phyloP scores from a whole-genome alignment of 257 asterid genomes.

The Nicotiana attenuata region DNA sequence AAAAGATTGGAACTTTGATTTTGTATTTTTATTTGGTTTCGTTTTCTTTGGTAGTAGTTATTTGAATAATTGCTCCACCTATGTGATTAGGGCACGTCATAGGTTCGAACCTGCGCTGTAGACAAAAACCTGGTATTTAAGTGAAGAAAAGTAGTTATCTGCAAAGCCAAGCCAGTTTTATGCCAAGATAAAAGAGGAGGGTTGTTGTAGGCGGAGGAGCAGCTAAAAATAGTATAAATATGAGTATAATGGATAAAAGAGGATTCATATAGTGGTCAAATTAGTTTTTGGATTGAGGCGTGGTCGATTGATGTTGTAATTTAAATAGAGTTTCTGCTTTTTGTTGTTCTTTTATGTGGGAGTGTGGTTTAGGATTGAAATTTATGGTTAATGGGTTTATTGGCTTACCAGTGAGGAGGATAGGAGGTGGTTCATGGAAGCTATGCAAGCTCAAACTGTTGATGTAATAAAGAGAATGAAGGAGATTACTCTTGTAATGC shows the following conservation, averaged over 20 bases:
- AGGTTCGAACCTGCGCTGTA: too few relatives aligned
- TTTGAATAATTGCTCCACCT: too few relatives aligned
- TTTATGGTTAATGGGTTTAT: background rate
- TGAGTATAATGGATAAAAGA: background rate
- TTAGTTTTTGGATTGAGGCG: too few relatives aligned
- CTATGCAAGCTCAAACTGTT: constrained; percentile 85
- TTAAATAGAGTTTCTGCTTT: too few relatives aligned
- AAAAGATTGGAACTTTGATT: background rate
- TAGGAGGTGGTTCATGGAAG: constrained; percentile 88
- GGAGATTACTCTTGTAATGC: constrained; percentile 85
- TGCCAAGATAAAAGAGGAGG: background rate
- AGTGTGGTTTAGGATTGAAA: background rate
- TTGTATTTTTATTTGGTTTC: background rate
- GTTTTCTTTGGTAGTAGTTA: too few relatives aligned
- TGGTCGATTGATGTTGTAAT: too few relatives aligned
- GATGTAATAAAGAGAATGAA: constrained; percentile 81
- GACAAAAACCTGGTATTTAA: too few relatives aligned
- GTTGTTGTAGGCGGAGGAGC: background rate
- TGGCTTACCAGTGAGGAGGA: constrained; percentile 69
- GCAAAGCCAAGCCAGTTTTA: background rate
- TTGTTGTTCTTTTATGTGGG: background rate
- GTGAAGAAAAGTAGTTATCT: too few relatives aligned
- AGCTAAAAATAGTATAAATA: background rate
- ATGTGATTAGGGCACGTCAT: too few relatives aligned
- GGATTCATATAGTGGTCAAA: too few relatives aligned